These are phyloP conservation scores for Fragosphaeria purpurea DNA, from an alignment of 2,329 filamentous ascomycete species.

Conservation along the genomic window DNA sequence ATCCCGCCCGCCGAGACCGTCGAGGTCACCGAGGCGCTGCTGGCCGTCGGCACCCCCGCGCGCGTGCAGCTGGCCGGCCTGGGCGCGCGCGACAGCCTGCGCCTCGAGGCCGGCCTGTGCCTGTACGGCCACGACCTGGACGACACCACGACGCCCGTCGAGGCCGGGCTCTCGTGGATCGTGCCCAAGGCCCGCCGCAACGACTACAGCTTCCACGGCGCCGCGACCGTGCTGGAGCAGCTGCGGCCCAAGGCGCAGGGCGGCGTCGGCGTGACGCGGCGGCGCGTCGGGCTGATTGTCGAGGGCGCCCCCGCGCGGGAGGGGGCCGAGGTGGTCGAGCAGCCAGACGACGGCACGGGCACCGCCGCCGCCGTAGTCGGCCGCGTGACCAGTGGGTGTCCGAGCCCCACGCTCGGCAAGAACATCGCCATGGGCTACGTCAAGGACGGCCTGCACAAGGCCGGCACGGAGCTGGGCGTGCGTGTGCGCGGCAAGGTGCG, in stretches of 20 bases:
- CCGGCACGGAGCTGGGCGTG: slow-evolving; percentile 70
- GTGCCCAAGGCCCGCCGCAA: slow-evolving; percentile 68
- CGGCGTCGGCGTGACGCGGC: slow-evolving; percentile 56
- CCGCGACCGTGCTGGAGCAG: slow-evolving; percentile 66
- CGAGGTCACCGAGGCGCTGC: slow-evolving; percentile 57
- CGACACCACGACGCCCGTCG: slow-evolving; percentile 55
- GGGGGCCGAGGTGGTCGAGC: slow-evolving; percentile 66
- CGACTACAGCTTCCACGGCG: slow-evolving; percentile 66
- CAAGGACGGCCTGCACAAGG: slow-evolving; percentile 70
- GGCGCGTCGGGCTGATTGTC: slow-evolving; percentile 72
- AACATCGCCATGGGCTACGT: slow-evolving; percentile 97
- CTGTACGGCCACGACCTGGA: slow-evolving; percentile 98
- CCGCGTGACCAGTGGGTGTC: slow-evolving; percentile 77
- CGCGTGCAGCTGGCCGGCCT: slow-evolving; percentile 72
- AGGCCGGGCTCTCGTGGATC: slow-evolving; percentile 60
- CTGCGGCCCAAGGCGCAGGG: slow-evolving; percentile 64
- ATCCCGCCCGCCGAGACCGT: slow-evolving; percentile 59
- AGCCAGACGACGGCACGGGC: slow-evolving; percentile 2
- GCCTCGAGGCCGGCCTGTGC: slow-evolving; percentile 96
- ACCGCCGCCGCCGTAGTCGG: slow-evolving; percentile 55
- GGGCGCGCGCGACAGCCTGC: slow-evolving; percentile 81
- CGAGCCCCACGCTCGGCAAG: slow-evolving; percentile 73
- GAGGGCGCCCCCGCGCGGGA: slow-evolving; percentile 84
- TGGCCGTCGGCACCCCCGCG: slow-evolving; percentile 51
- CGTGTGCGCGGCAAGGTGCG: slow-evolving; percentile 67